Evolutionary conservation across 371 early-diverging fungal species (phyloP), one percentile per base, ranked within the genome.

Genomic region (Lichtheimia ornata): DNA sequence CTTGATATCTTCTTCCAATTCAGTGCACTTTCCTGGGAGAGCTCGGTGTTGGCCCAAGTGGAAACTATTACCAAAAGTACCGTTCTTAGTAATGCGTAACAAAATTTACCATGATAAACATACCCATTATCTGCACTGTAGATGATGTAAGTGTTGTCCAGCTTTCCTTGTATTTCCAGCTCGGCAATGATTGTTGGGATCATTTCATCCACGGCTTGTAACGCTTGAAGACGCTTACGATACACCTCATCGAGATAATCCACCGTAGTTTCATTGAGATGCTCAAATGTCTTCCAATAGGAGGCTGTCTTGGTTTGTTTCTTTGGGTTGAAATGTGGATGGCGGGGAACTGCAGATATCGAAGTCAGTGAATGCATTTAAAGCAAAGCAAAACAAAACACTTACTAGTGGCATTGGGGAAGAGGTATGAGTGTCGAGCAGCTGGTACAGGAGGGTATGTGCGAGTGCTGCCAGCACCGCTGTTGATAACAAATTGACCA

Each of bases 81-180:
- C 13, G 30, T 5, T 42, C 14, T 44, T 44, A 55, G 20, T 45
- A 24, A n/a, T 44, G 15, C 6, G 9, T 35, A 4, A 1, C 28
- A 28, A 7, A 28, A 5, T 28, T 15, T 50, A 6, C 20, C n/a
- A 2, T 24, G 15, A 0, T 22, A 3, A 25, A 22, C 24, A 50
- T 66, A 74, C 54, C 88, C 88, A 59, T 88, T 88, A 56, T 88
- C 88, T 28, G 87, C 75, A 3, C 85, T 83, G 64, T 87, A 88
- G 51, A 88, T 63, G 13, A 88, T 70, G 56, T 82, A 86, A 4
- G 88, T 88, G 65, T 88, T 86, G 20, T 88, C 86, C 17, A 85
- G 62, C 58, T 81, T 74, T 1, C 83, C 83, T 41, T 81, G 78
- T 14, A 61, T 56, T 54, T 85, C 82, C 6, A 88, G 73, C 11